Percentiles rank a stretch among this genome's conserved stretches.
These are phyloP conservation scores for Aspergillus piperis DNA, from an alignment of 2,329 filamentous ascomycete species.

Conservation along the genomic window DNA sequence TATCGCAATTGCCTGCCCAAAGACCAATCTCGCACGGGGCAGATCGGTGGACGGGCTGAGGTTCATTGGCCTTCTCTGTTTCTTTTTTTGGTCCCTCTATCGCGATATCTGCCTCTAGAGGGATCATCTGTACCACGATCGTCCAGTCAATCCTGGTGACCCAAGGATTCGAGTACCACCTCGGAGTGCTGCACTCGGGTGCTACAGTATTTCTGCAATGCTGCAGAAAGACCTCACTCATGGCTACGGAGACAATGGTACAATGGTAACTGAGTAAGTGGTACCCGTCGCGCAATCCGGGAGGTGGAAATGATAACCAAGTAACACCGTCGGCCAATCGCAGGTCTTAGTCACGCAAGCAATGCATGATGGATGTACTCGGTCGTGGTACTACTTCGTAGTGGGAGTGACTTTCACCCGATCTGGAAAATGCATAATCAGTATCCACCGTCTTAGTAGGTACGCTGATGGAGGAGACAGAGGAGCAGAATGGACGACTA, in stretches of 20 bases:
- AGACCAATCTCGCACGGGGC: neutral
- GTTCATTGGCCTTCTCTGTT: neutral
- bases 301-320: neutral
- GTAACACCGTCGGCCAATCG: neutral
- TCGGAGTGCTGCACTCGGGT: neutral
- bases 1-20: conserved; percentile 14
- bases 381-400: neutral
- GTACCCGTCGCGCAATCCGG: neutral
- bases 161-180: neutral
- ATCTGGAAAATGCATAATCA: conserved; percentile 18
- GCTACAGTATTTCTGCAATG: neutral
- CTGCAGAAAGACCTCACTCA: neutral
- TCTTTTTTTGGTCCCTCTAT: neutral
- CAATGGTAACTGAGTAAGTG: neutral
- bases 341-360: neutral
- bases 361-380: neutral
- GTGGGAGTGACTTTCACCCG: conserved; percentile 8
- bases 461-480: neutral
- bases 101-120: neutral
- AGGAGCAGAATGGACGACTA: neutral
- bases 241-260: neutral
- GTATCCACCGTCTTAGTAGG: no score
- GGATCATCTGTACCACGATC: neutral
- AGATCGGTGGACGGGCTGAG: neutral
- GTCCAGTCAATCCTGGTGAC: neutral